Evolutionary conservation across 805 yeast species (phyloP).

Genomic region (Ogataea paraovalis): DNA sequence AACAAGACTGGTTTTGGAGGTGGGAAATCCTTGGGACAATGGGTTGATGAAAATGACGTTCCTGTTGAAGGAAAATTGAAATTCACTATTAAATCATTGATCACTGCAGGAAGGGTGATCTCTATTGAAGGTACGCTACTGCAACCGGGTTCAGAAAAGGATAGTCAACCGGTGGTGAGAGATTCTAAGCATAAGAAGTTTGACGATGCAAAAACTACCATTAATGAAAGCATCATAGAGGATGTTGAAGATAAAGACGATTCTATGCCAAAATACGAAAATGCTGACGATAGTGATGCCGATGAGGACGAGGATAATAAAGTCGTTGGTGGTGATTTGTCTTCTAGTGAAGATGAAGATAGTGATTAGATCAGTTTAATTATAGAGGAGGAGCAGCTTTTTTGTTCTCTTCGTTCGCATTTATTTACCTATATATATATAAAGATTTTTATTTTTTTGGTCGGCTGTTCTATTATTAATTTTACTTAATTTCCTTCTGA

Average conservation of each 20-base stretch:
- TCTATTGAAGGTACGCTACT: conserved; percentile 86
- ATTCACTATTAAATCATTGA: conserved; percentile 70
- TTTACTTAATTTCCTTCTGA: too few species aligned
- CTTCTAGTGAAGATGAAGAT: conserved; percentile 21
- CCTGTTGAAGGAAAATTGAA: conserved; percentile 78
- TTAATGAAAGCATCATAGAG: conserved; percentile 9
- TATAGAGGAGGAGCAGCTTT: too few species aligned
- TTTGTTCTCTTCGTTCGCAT: neutral
- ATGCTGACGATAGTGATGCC: conserved; percentile 15
- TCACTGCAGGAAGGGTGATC: conserved; percentile 74
- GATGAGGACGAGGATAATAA: conserved; percentile 27
- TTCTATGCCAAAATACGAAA: conserved; percentile 23
- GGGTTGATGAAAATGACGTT: conserved; percentile 75
- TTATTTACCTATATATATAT: too few species aligned
- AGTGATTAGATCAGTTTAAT: neutral
- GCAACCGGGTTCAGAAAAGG: conserved; percentile 51
- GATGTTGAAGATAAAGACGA: conserved; percentile 19
- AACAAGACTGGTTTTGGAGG: conserved; percentile 21
- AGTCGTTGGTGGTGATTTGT: conserved; percentile 22
- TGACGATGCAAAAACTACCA: conserved; percentile 19
- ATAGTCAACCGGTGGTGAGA: conserved; percentile 47
- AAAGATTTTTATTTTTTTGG: too few species aligned
- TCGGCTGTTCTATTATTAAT: too few species aligned
- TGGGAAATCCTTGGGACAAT: conserved; percentile 65
- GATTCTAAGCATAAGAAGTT: conserved; percentile 41